Percentiles rank a stretch among this genome's conserved stretches.
Conservation (phyloP, 2,329 filamentous ascomycete genomes). For the Metarhizium brunneum region DNA sequence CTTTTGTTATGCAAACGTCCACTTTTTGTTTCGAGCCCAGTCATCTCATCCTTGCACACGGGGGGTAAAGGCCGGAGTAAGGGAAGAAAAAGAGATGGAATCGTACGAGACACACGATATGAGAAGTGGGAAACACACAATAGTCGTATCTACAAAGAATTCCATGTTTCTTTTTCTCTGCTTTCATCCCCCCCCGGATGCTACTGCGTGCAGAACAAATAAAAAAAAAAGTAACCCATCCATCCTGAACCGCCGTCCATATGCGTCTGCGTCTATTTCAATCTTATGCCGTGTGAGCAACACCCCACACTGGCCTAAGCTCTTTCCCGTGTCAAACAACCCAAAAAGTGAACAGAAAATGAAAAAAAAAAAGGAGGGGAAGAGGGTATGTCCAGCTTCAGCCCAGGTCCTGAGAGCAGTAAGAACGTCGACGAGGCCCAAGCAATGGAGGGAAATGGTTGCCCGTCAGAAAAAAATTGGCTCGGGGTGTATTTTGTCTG, state of each 20-base stretch:
- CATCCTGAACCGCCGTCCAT: neutral
- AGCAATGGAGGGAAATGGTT: neutral
- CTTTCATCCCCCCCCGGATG: neutral
- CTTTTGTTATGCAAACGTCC: conserved; percentile 1
- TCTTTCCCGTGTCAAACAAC: neutral
- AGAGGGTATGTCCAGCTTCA: neutral
- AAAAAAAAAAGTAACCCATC: neutral
- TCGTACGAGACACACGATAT: neutral
- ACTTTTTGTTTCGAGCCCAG: neutral
- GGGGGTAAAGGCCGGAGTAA: neutral
- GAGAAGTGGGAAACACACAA: neutral
- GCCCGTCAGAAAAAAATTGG: neutral
- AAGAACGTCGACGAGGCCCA: neutral
- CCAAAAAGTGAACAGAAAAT: neutral
- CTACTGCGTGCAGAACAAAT: neutral
- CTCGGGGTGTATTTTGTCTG: neutral
- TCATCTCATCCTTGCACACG: neutral
- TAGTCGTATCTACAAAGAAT: neutral
- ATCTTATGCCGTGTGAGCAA: neutral
- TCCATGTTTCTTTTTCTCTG: neutral
- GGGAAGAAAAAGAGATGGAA: neutral
- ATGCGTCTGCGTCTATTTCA: neutral
- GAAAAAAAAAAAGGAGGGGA: neutral
- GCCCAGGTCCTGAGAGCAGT: neutral
- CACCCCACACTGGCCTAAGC: neutral